phyloP scores from a whole-genome alignment of 495 filamentous ascomycete species.

The Talaromyces thailandensis region DNA sequence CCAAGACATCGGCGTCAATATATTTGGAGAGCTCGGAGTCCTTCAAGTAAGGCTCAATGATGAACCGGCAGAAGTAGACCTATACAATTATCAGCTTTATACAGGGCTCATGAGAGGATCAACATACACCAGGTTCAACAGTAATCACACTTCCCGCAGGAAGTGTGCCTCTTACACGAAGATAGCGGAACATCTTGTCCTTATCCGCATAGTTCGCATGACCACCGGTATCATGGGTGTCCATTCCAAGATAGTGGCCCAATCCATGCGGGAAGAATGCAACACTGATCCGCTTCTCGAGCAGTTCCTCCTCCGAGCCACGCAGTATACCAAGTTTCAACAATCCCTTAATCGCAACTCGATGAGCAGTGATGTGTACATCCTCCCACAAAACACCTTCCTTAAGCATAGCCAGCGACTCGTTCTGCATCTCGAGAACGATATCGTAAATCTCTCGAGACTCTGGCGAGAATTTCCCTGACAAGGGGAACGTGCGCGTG shows the following conservation, averaged over 20 bases:
- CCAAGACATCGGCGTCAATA: constrained; percentile 64
- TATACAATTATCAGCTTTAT: constrained; percentile 13
- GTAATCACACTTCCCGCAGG: constrained; percentile 76
- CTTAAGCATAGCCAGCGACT: constrained; percentile 64
- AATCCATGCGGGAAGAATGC: constrained; percentile 92
- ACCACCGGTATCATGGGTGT: constrained; percentile 88
- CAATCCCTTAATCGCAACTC: constrained; percentile 72
- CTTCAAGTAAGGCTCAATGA: constrained; percentile 73
- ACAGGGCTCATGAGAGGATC: neutral
- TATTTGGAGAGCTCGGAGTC: constrained; percentile 59
- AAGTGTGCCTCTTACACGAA: constrained; percentile 69
- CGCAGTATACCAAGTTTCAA: constrained; percentile 66
- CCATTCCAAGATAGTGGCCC: constrained; percentile 89
- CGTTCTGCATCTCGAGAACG: constrained; percentile 75
- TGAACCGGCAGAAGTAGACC: constrained; percentile 92
- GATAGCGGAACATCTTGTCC: constrained; percentile 77
- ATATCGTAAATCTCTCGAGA: constrained; percentile 75
- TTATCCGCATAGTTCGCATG: constrained; percentile 76
- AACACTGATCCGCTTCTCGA: constrained; percentile 63
- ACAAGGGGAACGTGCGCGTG: constrained; percentile 80
- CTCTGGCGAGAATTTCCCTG: constrained; percentile 64
- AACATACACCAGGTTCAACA: constrained; percentile 75
- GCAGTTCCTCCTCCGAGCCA: constrained; percentile 58
- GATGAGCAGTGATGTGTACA: constrained; percentile 70
- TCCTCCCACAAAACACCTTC: constrained; percentile 78